Base-by-base conservation (phyloP, 805 yeast species). In the Deakozyma indianensis region DNA sequence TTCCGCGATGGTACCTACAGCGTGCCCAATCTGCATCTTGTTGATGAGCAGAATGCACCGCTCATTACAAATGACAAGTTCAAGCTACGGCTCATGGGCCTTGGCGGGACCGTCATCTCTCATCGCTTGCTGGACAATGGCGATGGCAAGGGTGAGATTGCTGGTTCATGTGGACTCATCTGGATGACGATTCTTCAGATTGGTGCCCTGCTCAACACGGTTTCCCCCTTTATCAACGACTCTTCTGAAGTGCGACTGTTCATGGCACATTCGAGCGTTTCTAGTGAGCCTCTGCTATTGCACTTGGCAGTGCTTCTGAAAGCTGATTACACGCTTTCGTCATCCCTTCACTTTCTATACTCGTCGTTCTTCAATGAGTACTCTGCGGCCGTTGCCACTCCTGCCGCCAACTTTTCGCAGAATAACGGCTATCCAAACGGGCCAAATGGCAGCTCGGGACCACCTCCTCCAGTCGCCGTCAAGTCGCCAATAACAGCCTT, bases 171-270 rank as follows among this genome's bases (percentile, higher is more conserved):
- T 1, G 88, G 90, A 1, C 79, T 79, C 50, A 68, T 80, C 40
- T 83, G 94, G 94, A 70, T 80, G 32, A 78, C 85, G 5, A 60
- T 80, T 48, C 60, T 80, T 44, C 92, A 83, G 57, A 62, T 83
- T 35, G 88, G 90, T 2, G 79, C 74, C 57, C 65, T 83, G 44
- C 65, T 77, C 20, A 68, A 73, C 49, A 71, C 77, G 0, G 69
- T 65, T 48, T 62, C 67, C 56, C 45, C 63, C 47, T 51, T 67
- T 47, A 62, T 63, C 60, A 27, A 41, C n/a, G 56, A 68, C 54
- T 58, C 63, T 49, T 44, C 58, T 2, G 73, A 80, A 44, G 72
- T 80, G 41, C 73, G 80, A 50, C 57, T 83, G 4, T 75, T 83
- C 53, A 59, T 83, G 9, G 66, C 81, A 15, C 86, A 82, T 59